These are phyloP conservation scores for Amaranthus cruentus DNA, from an alignment of 148 eudicot species.

Conservation along the genomic window DNA sequence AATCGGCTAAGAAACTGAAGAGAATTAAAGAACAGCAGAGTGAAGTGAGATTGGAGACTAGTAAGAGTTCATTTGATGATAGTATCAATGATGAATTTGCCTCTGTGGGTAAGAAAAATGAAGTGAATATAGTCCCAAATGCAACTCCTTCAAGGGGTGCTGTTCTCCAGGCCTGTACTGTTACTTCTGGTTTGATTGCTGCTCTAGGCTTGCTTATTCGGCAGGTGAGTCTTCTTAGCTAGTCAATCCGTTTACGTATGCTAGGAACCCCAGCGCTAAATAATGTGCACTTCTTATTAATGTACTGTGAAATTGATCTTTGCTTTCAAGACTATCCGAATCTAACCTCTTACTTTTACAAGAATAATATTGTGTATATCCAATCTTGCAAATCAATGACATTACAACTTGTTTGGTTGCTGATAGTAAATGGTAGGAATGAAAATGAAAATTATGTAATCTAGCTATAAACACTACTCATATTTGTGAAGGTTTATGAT, in stretches of 20 bases:
- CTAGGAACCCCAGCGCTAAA: too few species aligned
- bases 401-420: too few species aligned
- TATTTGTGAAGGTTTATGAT: too few species aligned
- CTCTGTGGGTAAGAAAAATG: constrained; percentile 23
- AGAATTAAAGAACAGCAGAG: constrained; percentile 37
- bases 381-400: too few species aligned
- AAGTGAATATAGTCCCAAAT: constrained; percentile 21
- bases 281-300: too few species aligned
- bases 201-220: constrained; percentile 62
- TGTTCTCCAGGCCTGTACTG: constrained; percentile 79
- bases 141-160: constrained; percentile 48
- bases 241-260: background rate
- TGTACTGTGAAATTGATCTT: too few species aligned
- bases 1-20: constrained; percentile 47
- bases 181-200: constrained; percentile 71
- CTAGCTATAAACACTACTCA: too few species aligned
- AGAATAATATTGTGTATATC: too few species aligned
- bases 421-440: too few species aligned
- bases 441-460: too few species aligned
- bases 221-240: constrained; percentile 44
- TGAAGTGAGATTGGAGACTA: constrained; percentile 24
- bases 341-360: too few species aligned
- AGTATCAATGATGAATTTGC: constrained; percentile 19
- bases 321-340: too few species aligned
- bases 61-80: constrained; percentile 27